Base-by-base conservation (phyloP, 192 early-diverging fungal genomes). In the Rhizophagus clarus region DNA sequence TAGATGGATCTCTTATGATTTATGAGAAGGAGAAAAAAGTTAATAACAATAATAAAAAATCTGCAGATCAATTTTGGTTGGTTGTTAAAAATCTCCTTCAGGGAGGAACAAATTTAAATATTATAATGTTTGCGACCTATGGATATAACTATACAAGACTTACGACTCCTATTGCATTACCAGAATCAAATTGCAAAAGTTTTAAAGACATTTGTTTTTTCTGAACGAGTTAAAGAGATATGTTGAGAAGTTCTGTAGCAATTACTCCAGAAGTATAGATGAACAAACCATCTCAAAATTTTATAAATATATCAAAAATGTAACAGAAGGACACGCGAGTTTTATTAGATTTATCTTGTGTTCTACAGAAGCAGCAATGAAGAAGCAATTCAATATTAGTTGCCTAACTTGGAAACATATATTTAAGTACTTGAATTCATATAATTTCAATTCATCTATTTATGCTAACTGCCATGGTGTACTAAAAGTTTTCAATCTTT, bases 61-160 rank as follows among this genome's bases (percentile, higher is more conserved):
- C 78, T 73, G 79, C 47, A n/a, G 66, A 74, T 71, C 14, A 29
- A 34, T 72, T 80, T 22, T 80, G 66, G 79, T 5, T 42, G 5
- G 26, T 29, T 8, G 0, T 80, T 69, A 80, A 80, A 71, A n/a
- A 9, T 8, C 10, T 12, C 29, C 63, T 72, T 37, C 45, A 80
- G 28, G n/a, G 74, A 32, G 9, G 24, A 5, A 4, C 47, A 45
- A 61, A 3, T 32, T 11, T 51, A 17, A 11, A 73, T 22, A 72
- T 81, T 32, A 51, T 66, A 20, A 45, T 49, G 61, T 75, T 81
- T 74, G 80, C 42, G 0, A 61, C 61, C 2, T 80, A 80, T 64
- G 72, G 71, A 31, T 80, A 80, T 73, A 61, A 75, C 31, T 11
- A 10, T 61, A 29, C 56, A 72, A 45, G 45, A 8, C 7, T 72